Evolutionary conservation across 2,329 filamentous ascomycete genomes (phyloP).

Genomic region (Coccinonectria pachysandricola): DNA sequence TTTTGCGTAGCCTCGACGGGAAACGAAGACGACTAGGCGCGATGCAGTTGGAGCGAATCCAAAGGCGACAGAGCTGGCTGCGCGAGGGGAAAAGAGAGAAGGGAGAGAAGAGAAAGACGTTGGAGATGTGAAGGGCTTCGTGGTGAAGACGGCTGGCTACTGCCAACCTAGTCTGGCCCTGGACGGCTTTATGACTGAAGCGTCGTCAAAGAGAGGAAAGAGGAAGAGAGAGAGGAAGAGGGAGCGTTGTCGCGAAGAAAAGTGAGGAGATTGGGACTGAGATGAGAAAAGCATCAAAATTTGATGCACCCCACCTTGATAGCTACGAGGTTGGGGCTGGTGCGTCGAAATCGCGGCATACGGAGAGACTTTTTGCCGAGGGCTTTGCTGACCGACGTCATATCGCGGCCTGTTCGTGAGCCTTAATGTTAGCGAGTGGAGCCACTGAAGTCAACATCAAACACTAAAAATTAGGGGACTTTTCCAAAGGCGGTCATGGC

Average conservation of each 20-base stretch:
- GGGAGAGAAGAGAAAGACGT: constrained; percentile 43
- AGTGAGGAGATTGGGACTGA: no score
- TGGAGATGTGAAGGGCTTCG: constrained; percentile 30
- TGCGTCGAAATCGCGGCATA: constrained; percentile 9
- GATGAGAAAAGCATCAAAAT: constrained; percentile 19
- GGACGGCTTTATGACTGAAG: constrained; percentile 18
- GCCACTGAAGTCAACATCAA: no score
- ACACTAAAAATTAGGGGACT: no score
- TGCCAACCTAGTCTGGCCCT: constrained; percentile 29
- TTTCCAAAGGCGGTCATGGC: no score
- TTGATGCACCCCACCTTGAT: constrained; percentile 19
- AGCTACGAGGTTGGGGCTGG: constrained; percentile 16
- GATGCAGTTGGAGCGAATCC: constrained; percentile 40
- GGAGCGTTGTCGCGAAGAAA: constrained; percentile 12
- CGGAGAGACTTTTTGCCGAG: no score
- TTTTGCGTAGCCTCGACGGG: constrained; percentile 48
- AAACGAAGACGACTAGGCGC: constrained; percentile 38
- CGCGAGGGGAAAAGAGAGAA: constrained; percentile 38
- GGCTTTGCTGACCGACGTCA: no score
- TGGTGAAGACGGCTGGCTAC: constrained; percentile 31
- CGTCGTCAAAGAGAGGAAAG: constrained; percentile 11
- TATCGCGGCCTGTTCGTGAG: no score
- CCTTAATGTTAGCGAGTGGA: no score
- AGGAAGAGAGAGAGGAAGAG: constrained; percentile 7
- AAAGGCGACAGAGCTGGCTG: constrained; percentile 58